Percentiles rank a stretch among this genome's conserved stretches.
These are phyloP conservation scores for Coccomyxa subellipsoidea DNA, from an alignment of 163 green algal species.

Conservation along the genomic window DNA sequence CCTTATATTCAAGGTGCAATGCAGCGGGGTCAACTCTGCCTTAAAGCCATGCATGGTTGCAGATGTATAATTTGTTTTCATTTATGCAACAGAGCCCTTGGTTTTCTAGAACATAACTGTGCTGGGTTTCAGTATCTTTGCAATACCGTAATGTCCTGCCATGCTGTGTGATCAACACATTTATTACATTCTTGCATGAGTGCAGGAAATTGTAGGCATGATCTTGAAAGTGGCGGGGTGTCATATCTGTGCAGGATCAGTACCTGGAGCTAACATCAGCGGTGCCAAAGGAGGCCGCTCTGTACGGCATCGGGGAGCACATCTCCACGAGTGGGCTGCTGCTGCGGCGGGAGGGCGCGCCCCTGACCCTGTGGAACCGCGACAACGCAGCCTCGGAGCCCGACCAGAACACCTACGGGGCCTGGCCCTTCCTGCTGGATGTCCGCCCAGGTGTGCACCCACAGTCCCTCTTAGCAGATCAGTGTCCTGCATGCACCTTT, in stretches of 20 bases:
- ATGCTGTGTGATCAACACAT: too few species aligned
- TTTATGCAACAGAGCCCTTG: too few species aligned
- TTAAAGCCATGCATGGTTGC: too few species aligned
- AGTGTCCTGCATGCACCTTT: too few species aligned
- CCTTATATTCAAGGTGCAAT: conserved; percentile 16
- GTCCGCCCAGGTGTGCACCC: conserved; percentile 26
- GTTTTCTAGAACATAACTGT: too few species aligned
- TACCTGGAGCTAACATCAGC: conserved; percentile 44
- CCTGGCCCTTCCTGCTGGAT: conserved; percentile 40
- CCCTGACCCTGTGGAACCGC: conserved; percentile 39
- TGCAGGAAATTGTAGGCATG: not conserved
- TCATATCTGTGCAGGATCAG: conserved; percentile 32
- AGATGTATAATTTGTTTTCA: too few species aligned
- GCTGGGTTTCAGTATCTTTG: too few species aligned
- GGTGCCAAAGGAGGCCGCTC: conserved; percentile 9
- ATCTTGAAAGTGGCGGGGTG: not conserved
- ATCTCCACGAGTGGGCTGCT: conserved; percentile 13
- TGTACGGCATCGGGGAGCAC: conserved; percentile 34
- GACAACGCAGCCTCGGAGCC: conserved; percentile 34
- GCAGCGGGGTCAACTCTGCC: too few species aligned
- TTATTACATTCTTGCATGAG: too few species aligned
- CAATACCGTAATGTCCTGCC: too few species aligned
- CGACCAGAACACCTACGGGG: conserved; percentile 44
- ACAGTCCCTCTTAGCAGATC: not conserved
- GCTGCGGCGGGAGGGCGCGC: conserved; percentile 22